Evolutionary conservation across 2,329 filamentous ascomycete genomes (phyloP), one percentile per base, ranked within the genome.

Genomic region (Ceratocystis smalleyi): DNA sequence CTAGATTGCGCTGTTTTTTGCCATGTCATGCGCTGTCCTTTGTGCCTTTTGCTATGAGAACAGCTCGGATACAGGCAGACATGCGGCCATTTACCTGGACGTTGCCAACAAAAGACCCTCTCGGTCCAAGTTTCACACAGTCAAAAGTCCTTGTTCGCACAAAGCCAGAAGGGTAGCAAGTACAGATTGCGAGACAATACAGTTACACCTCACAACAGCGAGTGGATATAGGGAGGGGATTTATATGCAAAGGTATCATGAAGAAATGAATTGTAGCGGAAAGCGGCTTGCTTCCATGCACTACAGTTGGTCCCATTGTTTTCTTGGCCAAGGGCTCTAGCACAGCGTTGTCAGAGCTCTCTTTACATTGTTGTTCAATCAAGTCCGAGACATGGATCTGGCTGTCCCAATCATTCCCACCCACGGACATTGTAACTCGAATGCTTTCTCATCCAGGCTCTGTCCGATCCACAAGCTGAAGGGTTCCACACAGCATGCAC

Each of bases 321-420:
- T 24, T 19, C 22, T 8, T 40, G 40, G 24, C 40, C 45, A 61
- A 40, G 2, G 43, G 32, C 43, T 19, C 10, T 51, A 35, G 51
- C 32, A 49, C 22, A 51, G n/a, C 24, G 43, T 35, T 40, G 19
- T 66, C 64, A 66, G 61, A 66, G 64, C 64, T 65, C 64, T 66
- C 64, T 66, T 66, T 66, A 66, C 64, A 63, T 66, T 66, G 61
- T 54, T 63, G 63, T 55, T 66, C 51, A 19, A 60, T 66, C 64
- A 66, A 59, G 51, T 51, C 54, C 40, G 30, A 64, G 43, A 61
- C 19, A 61, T 24, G 59, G 43, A 47, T 61, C 59, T 61, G 59
- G 22, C 59, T 27, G 59, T 8, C 27, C 12, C 24, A 55, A 30
- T 55, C 10, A 27, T n/a, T n/a, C 51, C 27, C 51, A 12, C 17